Conservation (phyloP, 1,284 basidiomycete genomes). For the Leccinum angustisporum region DNA sequence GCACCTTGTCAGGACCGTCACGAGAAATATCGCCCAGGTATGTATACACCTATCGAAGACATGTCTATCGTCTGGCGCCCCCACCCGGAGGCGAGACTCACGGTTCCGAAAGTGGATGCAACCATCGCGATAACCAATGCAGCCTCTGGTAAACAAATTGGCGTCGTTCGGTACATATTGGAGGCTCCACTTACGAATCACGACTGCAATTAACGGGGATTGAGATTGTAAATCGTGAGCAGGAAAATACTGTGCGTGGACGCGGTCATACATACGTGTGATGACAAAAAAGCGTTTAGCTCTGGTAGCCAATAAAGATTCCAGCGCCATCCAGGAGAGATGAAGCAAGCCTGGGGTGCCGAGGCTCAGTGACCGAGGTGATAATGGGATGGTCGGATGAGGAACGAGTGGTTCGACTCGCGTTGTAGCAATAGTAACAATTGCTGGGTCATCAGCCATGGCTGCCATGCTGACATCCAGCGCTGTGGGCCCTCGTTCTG, state of each 20-base stretch:
- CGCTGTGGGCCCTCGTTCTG: background rate
- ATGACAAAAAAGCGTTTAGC: constrained; percentile 65
- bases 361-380: constrained; percentile 4
- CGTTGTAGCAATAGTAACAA: background rate
- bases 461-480: background rate
- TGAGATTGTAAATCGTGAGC: constrained; percentile 17
- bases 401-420: background rate
- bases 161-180: background rate
- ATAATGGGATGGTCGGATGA: constrained; percentile 5
- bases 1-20: constrained; percentile 52
- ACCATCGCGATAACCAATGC: constrained; percentile 55
- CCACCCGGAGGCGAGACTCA: constrained; percentile 25
- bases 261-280: constrained; percentile 49
- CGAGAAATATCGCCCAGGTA: constrained; percentile 44
- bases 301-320: constrained; percentile 63
- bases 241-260: background rate
- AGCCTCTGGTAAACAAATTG: constrained; percentile 41
- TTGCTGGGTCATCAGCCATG: background rate
- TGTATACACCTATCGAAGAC: constrained; percentile 48
- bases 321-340: constrained; percentile 53
- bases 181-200: constrained; percentile 41
- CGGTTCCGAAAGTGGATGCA: constrained; percentile 51
- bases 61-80: constrained; percentile 1
- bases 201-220: constrained; percentile 35
- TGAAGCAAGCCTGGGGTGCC: constrained; percentile 12